Evolutionary conservation across 176 grass and related monocot species (phyloP), one percentile per base, ranked within the genome.

Genomic region (Raddia distichophylla): DNA sequence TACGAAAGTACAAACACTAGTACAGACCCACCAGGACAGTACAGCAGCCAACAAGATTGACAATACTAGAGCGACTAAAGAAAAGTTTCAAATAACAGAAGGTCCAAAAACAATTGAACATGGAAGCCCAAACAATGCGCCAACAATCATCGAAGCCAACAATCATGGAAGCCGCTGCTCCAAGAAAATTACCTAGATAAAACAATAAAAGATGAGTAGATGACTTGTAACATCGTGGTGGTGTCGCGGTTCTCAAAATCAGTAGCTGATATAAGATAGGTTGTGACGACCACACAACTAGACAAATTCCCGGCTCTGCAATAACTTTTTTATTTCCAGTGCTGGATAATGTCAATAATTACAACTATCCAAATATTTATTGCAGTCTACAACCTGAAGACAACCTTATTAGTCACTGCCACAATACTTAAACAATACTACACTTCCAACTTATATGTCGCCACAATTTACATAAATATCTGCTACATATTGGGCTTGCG

Each of bases 381-480:
- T 48, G 10, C 57, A 62, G 64, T 69, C 19, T 80, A 80, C 63
- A 75, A 11, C 19, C 6, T 13, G 48, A 80, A 22, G 62, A 60
- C 5, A 78, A 37, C 57, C 44, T 63, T 10, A 13, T 61, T 76
- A 82, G 69, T 69, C 50, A 49, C 33, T 67, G 32, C 57, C 0
- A 5, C 10, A 22, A 61, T 70, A 47, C 6, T 56, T 51, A 76
- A 22, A 85, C n/a, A 76, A 59, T 19, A 62, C 77, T 72, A 27
- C 37, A 82, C 6, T 73, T 44, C 45, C 45, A 49, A n/a, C 17
- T 32, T 71, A 11, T 18, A 48, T 64, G 53, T 14, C 11, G 8
- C 48, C 50, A 71, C 4, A 58, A 58, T 77, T 65, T 81, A 89
- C 64, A 89, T 72, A 42, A 81, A 50, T 35, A 81, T 85, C 2